Percentiles rank a stretch among this genome's conserved stretches.
phyloP scores from a whole-genome alignment of 2,329 filamentous ascomycete species.

The Pseudocercospora musae region DNA sequence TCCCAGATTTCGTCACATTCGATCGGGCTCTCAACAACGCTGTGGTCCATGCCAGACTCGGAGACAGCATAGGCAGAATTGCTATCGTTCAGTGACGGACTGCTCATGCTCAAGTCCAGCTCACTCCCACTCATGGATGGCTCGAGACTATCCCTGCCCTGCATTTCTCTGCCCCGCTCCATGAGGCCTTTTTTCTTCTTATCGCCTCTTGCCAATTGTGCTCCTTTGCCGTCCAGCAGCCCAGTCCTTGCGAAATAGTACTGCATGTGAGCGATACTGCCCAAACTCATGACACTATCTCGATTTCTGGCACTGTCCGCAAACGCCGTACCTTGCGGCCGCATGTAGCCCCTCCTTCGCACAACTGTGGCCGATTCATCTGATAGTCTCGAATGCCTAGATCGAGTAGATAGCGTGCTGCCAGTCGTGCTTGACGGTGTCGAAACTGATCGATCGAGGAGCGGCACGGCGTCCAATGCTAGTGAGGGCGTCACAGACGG shows the following conservation, averaged over 20 bases:
- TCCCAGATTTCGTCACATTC: conserved; percentile 50
- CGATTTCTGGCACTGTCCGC: conserved; percentile 83
- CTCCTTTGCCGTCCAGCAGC: conserved; percentile 88
- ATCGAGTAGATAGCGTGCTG: conserved; percentile 45
- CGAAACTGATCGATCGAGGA: conserved; percentile 62
- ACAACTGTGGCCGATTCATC: conserved; percentile 42
- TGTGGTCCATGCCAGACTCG: conserved; percentile 34
- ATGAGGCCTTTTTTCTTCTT: conserved; percentile 27
- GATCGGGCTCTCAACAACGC: conserved; percentile 53
- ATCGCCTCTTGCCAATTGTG: conserved; percentile 61
- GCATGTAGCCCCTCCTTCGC: conserved; percentile 76
- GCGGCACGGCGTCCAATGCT: conserved; percentile 58
- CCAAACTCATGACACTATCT: conserved; percentile 93
- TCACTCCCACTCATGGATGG: conserved; percentile 16
- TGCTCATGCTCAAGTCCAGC: conserved; percentile 23
- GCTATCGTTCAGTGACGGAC: conserved; percentile 28
- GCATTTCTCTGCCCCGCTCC: conserved; percentile 23
- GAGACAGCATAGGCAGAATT: conserved; percentile 30
- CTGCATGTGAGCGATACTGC: conserved; percentile 94
- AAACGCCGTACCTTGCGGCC: conserved; percentile 83
- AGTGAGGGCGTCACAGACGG: conserved; percentile 61
- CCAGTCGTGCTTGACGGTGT: conserved; percentile 45
- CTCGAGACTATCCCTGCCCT: conserved; percentile 7
- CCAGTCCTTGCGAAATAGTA: conserved; percentile 98
- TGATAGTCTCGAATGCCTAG: conserved; percentile 51